Conservation (phyloP, 495 filamentous ascomycete genomes). For the Xylaria flabelliformis region DNA sequence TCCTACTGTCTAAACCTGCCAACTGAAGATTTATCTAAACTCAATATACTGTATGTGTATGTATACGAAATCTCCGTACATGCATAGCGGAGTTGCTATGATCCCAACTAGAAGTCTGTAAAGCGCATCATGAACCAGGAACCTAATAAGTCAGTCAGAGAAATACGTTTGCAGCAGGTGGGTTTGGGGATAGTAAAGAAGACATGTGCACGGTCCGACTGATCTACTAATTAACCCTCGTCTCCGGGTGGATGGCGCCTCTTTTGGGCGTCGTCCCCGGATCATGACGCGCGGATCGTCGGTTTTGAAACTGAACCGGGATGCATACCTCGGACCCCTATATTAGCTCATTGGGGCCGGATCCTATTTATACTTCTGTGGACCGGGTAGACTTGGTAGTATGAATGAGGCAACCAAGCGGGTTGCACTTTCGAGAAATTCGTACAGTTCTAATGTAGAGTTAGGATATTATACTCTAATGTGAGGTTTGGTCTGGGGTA, state of each 20-base stretch:
- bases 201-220: neutral
- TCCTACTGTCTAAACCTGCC: neutral
- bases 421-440: neutral
- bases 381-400: neutral
- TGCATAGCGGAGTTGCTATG: neutral
- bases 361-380: neutral
- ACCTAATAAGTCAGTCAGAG: neutral
- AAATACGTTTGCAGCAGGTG: neutral
- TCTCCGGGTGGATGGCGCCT: neutral
- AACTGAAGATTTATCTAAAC: neutral
- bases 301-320: constrained; percentile 32
- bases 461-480: neutral
- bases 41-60: neutral
- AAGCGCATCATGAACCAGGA: neutral
- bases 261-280: constrained; percentile 16
- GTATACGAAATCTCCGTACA: neutral
- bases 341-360: neutral
- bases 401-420: neutral
- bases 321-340: constrained; percentile 8
- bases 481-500: neutral
- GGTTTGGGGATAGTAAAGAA: neutral
- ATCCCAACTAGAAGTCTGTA: neutral
- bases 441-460: neutral
- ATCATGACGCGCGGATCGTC: constrained; percentile 35
- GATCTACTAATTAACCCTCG: constrained; percentile 9